Evolutionary conservation across 306 rosid species (phyloP).

Genomic region (Trifolium subterraneum): DNA sequence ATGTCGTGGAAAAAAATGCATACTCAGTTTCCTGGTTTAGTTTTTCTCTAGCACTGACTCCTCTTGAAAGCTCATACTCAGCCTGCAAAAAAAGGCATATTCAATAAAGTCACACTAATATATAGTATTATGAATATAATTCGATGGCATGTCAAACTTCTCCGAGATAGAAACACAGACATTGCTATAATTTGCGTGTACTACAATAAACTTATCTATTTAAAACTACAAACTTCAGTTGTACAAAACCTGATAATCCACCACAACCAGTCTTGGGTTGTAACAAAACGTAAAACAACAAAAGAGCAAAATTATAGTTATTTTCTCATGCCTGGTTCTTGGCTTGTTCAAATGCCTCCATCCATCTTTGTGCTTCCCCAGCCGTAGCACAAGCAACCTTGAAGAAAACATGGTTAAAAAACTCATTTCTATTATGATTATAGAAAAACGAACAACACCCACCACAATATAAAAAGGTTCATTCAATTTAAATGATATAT

Average conservation of each 20-base stretch:
- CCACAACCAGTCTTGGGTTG: neutral
- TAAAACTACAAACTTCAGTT: too few species aligned
- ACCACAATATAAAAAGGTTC: neutral
- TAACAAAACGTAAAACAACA: neutral
- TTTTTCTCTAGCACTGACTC: constrained; percentile 61
- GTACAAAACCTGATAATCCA: neutral
- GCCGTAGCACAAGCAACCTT: constrained; percentile 87
- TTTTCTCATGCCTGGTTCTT: constrained; percentile 75
- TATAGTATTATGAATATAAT: neutral
- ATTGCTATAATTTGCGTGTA: neutral
- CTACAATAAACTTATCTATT: too few species aligned
- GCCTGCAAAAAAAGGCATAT: constrained; percentile 61
- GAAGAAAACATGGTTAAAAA: constrained; percentile 37
- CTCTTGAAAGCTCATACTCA: constrained; percentile 69
- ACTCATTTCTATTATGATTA: constrained; percentile 24
- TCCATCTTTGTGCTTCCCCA: constrained; percentile 79
- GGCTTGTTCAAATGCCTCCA: constrained; percentile 93
- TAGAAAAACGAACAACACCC: neutral
- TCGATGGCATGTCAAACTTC: constrained; percentile 4
- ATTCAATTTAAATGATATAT: too few species aligned
- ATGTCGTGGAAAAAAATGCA: constrained; percentile 39
- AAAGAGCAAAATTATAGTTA: constrained; percentile 13
- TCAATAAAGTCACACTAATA: constrained; percentile 38
- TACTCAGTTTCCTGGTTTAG: constrained; percentile 79
- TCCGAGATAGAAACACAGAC: neutral